Base-by-base conservation (phyloP, 2,329 filamentous ascomycete species). In the Colletotrichum magnum region DNA sequence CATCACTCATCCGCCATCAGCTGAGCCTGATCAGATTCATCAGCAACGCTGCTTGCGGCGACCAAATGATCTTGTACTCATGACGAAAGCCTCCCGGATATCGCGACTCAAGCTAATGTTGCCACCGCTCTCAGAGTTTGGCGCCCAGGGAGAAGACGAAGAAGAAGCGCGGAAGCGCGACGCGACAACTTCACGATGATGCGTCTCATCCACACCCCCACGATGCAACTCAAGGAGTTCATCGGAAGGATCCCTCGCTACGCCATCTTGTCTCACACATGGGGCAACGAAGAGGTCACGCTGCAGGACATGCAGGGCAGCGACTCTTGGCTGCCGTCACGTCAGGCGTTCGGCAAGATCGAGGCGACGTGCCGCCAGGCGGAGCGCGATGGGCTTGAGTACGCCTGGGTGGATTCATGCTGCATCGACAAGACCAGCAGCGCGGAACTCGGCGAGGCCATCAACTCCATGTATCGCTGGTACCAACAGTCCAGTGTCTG, bases 371-470 rank as follows among this genome's bases (percentile, higher is more conserved):
- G 50, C 1, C 50, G 15, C 3, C 60, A 57, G 28, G 60, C 60
- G 16, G 12, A 32, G 4, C 50, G 52, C 39, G 60, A 63, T 7
- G 66, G 61, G 5, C 41, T 76, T 4, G 72, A 59, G n/a, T 81
- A 77, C 59, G 66, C 77, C 15, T 82, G 80, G 80, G 73, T 80
- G 6, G 80, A 81, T 64, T 79, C 75, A 1, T 79, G 79, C 72
- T 79, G 79, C 28, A 71, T 81, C 62, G 77, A 81, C 67, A 79
- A 79, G 58, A 71, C 64, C 6, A 78, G 74, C 64, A 76, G 73
- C 41, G 73, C 76, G 1, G 79, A 80, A 68, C 70, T 80, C 1
- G 74, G 74, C 1, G 75, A 79, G 66, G 75, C 79, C 0, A 80
- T 74, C 60, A 74, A 36, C 32, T 36, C 32, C 32, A 36, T 36